phyloP scores from a whole-genome alignment of 2,329 filamentous ascomycete genomes.

The Talaromyces sp. region DNA sequence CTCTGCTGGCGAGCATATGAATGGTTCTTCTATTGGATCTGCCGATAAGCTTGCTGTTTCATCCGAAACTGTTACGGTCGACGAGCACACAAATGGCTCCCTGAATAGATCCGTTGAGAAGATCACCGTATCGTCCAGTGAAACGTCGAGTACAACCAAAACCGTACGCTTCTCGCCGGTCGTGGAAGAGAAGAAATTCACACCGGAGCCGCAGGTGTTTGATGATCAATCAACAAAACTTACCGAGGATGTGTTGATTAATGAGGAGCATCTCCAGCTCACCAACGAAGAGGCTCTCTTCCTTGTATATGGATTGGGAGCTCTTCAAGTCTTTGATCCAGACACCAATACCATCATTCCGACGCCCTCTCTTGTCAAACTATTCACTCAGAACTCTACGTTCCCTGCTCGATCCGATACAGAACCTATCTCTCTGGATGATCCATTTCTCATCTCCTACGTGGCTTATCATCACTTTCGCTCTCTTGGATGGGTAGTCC shows the following conservation, averaged over 20 bases:
- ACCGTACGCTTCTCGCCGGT: constrained; percentile 66
- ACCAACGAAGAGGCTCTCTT: constrained; percentile 90
- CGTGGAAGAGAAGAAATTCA: constrained; percentile 60
- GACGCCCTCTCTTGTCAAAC: constrained; percentile 54
- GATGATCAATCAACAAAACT: constrained; percentile 16
- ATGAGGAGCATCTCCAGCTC: constrained; percentile 85
- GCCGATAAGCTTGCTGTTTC: constrained; percentile 7
- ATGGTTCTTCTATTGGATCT: constrained; percentile 7
- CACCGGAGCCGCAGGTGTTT: constrained; percentile 20
- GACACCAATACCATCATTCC: constrained; percentile 41
- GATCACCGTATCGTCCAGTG: constrained; percentile 13
- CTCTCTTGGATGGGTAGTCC: constrained; percentile 88
- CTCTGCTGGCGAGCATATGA: background rate
- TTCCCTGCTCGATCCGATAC: constrained; percentile 53
- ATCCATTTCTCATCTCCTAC: constrained; percentile 81
- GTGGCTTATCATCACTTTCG: constrained; percentile 93
- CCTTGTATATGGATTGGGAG: constrained; percentile 72
- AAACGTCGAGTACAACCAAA: constrained; percentile 39
- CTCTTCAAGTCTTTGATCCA: constrained; percentile 54
- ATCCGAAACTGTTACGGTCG: background rate
- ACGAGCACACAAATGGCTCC: constrained; percentile 1
- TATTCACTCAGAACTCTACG: constrained; percentile 66
- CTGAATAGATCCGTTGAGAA: constrained; percentile 13
- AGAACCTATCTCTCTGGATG: constrained; percentile 60
- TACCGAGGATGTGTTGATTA: constrained; percentile 28